Base-by-base conservation (phyloP, 179 eudicot species). In the Vitellaria paradoxa region DNA sequence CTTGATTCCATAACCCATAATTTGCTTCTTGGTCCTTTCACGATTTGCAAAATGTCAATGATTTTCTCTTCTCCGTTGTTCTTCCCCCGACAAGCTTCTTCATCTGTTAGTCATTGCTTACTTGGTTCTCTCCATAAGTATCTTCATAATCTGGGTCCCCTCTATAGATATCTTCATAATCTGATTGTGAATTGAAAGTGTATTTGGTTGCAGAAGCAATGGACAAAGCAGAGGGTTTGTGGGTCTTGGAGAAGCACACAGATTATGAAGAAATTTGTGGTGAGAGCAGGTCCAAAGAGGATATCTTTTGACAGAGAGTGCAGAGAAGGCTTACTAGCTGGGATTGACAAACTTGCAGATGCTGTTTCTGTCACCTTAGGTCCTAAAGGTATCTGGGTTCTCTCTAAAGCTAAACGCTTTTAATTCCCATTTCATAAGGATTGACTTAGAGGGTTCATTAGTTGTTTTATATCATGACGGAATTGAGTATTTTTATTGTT, bases 281-380 rank as follows among this genome's bases (percentile, higher is more conserved):
- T 90, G 42, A 93, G 89, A 83, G 97, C 99, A 67, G 97, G 98
- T 46, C 85, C 91, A 14, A 96, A 91, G 84, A 86, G 87, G 72
- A 89, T 96, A 24, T 66, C 83, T n/a, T 88, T 90, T 81, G 97
- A 88, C 80, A 82, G 71, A 72, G 90, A 93, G 65, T 91, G 98
- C 76, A 81, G 97, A 78, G 84, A 89, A 77, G 87, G 87, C 59
- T 86, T 96, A 68, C 85, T 80, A 77, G 84, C 89, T 74, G 99
- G 99, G 62, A 80, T 93, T 15, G 81, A 93, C 85, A 96, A 91
- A 86, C 97, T 94, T 80, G 97, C 98, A 70, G 97, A 94, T 89
- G 96, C 97, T 82, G 99, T 96, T 85, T 90, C 98, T 74, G 91
- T 95, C 52, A 95, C 99, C 46, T 79, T 95, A 76, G 99, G 99